Percentiles rank a stretch among this genome's conserved stretches.
phyloP scores from a whole-genome alignment of 805 yeast species.

The Saturnispora zaruensis region DNA sequence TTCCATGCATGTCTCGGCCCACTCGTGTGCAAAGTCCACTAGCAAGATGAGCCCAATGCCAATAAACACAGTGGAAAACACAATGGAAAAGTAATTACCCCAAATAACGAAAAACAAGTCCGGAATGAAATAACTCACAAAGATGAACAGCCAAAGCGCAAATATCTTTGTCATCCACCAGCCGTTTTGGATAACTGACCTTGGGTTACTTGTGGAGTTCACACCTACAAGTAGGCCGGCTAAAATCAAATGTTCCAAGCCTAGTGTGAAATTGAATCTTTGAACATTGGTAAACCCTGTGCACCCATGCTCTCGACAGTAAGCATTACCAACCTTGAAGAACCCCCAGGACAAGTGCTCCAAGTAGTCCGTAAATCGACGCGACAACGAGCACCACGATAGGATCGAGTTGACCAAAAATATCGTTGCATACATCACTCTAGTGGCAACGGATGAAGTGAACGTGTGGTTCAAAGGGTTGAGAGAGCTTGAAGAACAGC shows the following conservation, averaged over 20 bases:
- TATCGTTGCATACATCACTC: conserved; percentile 76
- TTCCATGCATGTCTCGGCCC: conserved; percentile 94
- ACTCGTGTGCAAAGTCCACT: conserved; percentile 96
- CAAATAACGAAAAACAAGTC: conserved; percentile 80
- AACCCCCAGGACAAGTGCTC: conserved; percentile 63
- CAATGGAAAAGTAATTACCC: conserved; percentile 83
- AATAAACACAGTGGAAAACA: conserved; percentile 76
- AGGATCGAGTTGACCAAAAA: conserved; percentile 69
- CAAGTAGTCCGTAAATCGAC: conserved; percentile 65
- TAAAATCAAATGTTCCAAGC: conserved; percentile 62
- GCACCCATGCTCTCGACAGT: conserved; percentile 80
- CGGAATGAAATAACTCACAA: conserved; percentile 69
- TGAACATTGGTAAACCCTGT: conserved; percentile 91
- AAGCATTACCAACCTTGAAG: conserved; percentile 43
- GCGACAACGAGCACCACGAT: conserved; percentile 89
- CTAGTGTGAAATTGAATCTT: conserved; percentile 81
- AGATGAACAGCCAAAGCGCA: conserved; percentile 47
- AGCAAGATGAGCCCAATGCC: conserved; percentile 82
- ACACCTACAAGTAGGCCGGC: conserved; percentile 66
- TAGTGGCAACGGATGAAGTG: conserved; percentile 68
- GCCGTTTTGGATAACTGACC: conserved; percentile 83
- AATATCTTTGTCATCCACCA: conserved; percentile 77
- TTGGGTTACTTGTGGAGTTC: conserved; percentile 64
- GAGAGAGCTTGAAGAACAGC: conserved; percentile 33
- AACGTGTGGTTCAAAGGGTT: conserved; percentile 40